phyloP scores from a whole-genome alignment of 306 rosid genomes.

The Cucurbita moschata region DNA sequence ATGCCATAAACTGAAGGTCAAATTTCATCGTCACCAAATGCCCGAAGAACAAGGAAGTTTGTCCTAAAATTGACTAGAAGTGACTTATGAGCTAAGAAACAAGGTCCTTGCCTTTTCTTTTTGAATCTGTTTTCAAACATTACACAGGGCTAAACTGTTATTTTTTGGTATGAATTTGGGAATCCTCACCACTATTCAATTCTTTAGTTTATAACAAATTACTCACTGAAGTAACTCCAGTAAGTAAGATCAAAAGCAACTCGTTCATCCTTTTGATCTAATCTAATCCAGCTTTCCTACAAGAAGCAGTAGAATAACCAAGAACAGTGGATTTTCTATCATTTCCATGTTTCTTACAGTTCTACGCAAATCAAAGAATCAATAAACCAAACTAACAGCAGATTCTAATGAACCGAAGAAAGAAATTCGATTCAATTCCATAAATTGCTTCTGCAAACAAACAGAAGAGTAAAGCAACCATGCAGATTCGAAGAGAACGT shows the following conservation, averaged over 20 bases:
- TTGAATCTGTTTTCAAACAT: neutral
- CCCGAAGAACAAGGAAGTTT: neutral
- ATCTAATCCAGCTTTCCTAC: neutral
- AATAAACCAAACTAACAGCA: neutral
- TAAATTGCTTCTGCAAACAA: neutral
- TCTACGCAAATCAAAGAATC: neutral
- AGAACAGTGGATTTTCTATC: neutral
- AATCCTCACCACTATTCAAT: neutral
- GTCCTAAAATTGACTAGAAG: neutral
- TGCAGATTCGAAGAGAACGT: constrained; percentile 1
- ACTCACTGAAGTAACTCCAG: neutral
- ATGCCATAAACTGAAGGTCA: neutral
- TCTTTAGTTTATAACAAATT: neutral
- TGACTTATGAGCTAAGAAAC: neutral
- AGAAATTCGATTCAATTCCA: neutral
- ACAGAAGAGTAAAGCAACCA: neutral
- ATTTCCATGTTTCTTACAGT: neutral
- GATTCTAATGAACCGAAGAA: neutral
- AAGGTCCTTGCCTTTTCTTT: neutral
- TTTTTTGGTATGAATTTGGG: neutral
- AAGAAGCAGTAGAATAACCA: neutral
- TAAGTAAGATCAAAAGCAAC: neutral
- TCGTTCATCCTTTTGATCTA: neutral
- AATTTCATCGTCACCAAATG: neutral
- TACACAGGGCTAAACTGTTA: neutral